Evolutionary conservation across 2,329 filamentous ascomycete genomes (phyloP).

Genomic region (Neofusicoccum ribis): DNA sequence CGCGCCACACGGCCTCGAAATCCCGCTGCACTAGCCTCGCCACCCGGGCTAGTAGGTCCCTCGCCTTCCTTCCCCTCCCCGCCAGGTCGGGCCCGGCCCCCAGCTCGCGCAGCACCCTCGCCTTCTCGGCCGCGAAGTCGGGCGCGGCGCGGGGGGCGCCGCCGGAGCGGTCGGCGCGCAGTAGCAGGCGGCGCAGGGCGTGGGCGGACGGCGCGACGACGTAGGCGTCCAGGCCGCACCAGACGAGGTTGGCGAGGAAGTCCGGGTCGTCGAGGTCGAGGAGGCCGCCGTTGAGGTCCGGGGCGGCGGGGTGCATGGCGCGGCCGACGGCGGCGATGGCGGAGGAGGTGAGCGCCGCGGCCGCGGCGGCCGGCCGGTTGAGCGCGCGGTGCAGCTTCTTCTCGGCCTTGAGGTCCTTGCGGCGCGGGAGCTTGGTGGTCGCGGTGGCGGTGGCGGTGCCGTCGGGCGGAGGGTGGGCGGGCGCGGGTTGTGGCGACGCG

Average conservation of each 20-base stretch:
- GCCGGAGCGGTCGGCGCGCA: too few relatives aligned
- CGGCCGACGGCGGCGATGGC: neutral
- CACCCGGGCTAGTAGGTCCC: neutral
- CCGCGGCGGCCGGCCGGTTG: neutral
- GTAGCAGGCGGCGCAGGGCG: neutral
- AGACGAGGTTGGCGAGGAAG: neutral
- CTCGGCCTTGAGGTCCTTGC: slow-evolving; percentile 2
- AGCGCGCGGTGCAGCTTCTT: neutral
- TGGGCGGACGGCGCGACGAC: neutral
- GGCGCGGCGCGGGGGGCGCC: too few relatives aligned
- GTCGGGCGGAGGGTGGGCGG: neutral
- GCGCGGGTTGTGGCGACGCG: neutral
- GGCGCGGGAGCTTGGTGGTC: slow-evolving; percentile 28
- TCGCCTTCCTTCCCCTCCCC: neutral
- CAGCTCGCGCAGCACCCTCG: neutral
- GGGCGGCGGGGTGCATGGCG: neutral
- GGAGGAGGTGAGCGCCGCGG: neutral
- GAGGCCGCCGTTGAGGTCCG: neutral
- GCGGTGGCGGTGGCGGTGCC: neutral
- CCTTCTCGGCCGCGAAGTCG: neutral
- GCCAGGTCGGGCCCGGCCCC: neutral
- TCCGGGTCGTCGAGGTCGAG: neutral
- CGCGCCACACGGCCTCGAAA: slow-evolving; percentile 39
- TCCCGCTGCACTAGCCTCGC: slow-evolving; percentile 34
- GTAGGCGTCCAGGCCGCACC: neutral